Conservation (phyloP, 2,329 filamentous ascomycete genomes). For the Nakataea oryzae region DNA sequence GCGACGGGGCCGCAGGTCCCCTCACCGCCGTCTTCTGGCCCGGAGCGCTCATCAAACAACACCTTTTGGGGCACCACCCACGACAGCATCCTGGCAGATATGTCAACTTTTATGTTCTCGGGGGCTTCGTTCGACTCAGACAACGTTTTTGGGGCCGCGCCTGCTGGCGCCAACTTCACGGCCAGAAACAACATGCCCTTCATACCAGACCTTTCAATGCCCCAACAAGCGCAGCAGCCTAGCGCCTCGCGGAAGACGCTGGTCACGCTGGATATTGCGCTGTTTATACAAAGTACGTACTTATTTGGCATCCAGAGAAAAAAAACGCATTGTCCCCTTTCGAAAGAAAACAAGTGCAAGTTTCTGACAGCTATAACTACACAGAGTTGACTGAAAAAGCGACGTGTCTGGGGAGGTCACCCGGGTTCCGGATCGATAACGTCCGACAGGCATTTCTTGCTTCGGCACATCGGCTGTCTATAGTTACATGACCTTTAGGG, state of each 20-base stretch:
- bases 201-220: not conserved
- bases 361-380: not conserved
- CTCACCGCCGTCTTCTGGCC: not conserved
- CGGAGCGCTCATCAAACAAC: not conserved
- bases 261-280: constrained; percentile 15
- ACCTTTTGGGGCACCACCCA: not conserved
- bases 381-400: constrained; percentile 17
- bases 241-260: constrained; percentile 5
- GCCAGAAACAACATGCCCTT: not conserved
- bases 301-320: not conserved
- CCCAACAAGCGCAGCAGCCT: not conserved
- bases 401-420: constrained; percentile 19
- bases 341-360: not conserved
- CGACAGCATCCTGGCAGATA: not conserved
- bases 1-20: not conserved
- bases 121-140: not conserved
- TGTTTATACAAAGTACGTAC: constrained; percentile 15
- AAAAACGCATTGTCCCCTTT: not conserved
- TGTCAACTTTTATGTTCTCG: not conserved
- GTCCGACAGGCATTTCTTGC: constrained; percentile 17
- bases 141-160: not conserved
- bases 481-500: not conserved
- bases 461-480: not conserved
- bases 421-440: constrained; percentile 17
- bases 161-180: not conserved